Evolutionary conservation across 1,284 basidiomycete species (phyloP).

Genomic region (Trametes hirsuta): DNA sequence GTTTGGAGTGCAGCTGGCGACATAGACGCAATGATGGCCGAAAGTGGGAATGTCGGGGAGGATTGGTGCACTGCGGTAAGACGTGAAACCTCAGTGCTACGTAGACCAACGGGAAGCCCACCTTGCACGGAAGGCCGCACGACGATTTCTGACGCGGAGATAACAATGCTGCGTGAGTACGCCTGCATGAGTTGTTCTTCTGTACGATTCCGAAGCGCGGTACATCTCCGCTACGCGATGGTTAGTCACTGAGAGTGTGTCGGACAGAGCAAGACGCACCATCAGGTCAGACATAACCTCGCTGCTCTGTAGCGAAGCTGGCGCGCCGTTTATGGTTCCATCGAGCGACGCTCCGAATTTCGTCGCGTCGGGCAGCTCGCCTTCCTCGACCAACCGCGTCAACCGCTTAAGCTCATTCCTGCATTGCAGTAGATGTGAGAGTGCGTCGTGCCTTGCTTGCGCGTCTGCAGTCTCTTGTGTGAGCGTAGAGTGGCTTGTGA

Average conservation of each 20-base stretch:
- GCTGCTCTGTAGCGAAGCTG: slow-evolving; percentile 55
- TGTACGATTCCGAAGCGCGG: slow-evolving; percentile 56
- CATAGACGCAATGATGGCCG: slow-evolving; percentile 61
- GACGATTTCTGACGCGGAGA: slow-evolving; percentile 51
- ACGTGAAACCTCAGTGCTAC: slow-evolving; percentile 1
- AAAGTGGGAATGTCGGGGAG: slow-evolving; percentile 51
- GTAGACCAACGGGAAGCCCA: slow-evolving; percentile 32
- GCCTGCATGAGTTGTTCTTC: slow-evolving; percentile 76
- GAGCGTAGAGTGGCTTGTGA: slow-evolving; percentile 60
- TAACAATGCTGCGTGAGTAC: slow-evolving; percentile 57
- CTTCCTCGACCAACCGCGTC: slow-evolving; percentile 49
- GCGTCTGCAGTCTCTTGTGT: slow-evolving; percentile 64
- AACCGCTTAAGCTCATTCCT: slow-evolving; percentile 47
- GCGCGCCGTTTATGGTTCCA: slow-evolving; percentile 48
- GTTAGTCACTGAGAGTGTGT: background rate
- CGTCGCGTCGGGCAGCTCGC: slow-evolving; percentile 65
- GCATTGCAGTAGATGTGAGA: slow-evolving; percentile 58
- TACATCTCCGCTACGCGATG: slow-evolving; percentile 51
- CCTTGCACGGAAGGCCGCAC: slow-evolving; percentile 62
- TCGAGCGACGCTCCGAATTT: slow-evolving; percentile 45
- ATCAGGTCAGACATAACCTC: slow-evolving; percentile 57
- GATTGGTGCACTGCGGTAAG: slow-evolving; percentile 55
- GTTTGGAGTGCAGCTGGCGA: slow-evolving; percentile 54
- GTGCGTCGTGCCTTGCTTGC: slow-evolving; percentile 47
- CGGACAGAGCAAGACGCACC: slow-evolving; percentile 41